Evolutionary conservation across 2,329 filamentous ascomycete species (phyloP).

Genomic region (Aureobasidium subglaciale): DNA sequence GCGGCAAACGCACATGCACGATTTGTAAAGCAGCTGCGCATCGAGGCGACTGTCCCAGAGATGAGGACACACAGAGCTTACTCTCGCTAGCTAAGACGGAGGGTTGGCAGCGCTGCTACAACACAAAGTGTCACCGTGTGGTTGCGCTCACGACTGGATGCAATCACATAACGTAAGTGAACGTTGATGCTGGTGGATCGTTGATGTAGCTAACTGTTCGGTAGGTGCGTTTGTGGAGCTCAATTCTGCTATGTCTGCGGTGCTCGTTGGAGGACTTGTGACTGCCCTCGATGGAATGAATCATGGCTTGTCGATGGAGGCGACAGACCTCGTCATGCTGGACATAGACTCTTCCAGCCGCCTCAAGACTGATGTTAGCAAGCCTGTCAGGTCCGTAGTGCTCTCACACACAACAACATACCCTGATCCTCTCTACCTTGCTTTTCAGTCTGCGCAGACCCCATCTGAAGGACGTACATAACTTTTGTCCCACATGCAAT

Average conservation of each 20-base stretch:
- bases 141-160: not conserved
- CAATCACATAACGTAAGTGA: constrained; percentile 2
- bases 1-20: not conserved
- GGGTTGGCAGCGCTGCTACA: constrained; percentile 4
- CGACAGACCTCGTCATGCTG: not conserved
- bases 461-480: no score
- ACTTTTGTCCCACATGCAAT: no score
- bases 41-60: not conserved
- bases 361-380: not conserved
- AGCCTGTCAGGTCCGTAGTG: no score
- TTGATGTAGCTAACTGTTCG: not conserved
- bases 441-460: no score
- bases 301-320: not conserved
- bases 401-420: no score
- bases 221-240: not conserved
- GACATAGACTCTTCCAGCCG: not conserved
- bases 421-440: no score
- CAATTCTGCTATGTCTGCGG: constrained; percentile 12
- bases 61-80: not conserved
- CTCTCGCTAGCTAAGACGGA: not conserved
- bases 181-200: not conserved
- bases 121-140: not conserved
- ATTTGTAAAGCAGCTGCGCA: not conserved
- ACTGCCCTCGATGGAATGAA: not conserved
- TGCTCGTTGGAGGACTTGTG: constrained; percentile 4